Conservation (phyloP, 768 basidiomycete species). For the Russula sp. region DNA sequence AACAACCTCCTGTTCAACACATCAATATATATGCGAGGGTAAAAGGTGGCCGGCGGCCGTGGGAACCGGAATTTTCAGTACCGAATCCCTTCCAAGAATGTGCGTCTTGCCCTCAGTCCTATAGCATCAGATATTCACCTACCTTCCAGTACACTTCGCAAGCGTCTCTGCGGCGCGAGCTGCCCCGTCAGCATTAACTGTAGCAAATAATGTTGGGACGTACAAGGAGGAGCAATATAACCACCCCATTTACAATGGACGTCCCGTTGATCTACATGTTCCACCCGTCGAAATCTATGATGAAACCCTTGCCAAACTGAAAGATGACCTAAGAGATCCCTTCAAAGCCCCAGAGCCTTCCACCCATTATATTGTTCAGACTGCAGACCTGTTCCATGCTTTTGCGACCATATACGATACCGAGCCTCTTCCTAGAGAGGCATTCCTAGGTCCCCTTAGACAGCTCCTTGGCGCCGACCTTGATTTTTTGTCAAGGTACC, state of each 20-base stretch:
- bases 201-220: neutral
- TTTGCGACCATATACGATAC: neutral
- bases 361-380: neutral
- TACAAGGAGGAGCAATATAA: neutral
- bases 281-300: neutral
- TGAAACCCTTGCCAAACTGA: neutral
- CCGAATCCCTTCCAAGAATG: neutral
- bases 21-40: slow-evolving; percentile 42
- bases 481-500: neutral
- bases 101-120: neutral
- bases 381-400: neutral
- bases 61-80: too few relatives aligned
- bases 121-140: neutral
- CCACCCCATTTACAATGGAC: neutral
- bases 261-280: neutral
- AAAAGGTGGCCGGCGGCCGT: too few relatives aligned
- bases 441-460: too few relatives aligned
- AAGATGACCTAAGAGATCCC: neutral
- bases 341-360: neutral
- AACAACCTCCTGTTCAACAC: too few relatives aligned
- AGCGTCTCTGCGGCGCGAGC: neutral
- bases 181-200: neutral
- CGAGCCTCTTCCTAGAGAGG: neutral
- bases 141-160: neutral
- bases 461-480: too few relatives aligned